Evolutionary conservation across 2,329 filamentous ascomycete genomes (phyloP), one percentile per base, ranked within the genome.

Genomic region (Fusarium sp.): DNA sequence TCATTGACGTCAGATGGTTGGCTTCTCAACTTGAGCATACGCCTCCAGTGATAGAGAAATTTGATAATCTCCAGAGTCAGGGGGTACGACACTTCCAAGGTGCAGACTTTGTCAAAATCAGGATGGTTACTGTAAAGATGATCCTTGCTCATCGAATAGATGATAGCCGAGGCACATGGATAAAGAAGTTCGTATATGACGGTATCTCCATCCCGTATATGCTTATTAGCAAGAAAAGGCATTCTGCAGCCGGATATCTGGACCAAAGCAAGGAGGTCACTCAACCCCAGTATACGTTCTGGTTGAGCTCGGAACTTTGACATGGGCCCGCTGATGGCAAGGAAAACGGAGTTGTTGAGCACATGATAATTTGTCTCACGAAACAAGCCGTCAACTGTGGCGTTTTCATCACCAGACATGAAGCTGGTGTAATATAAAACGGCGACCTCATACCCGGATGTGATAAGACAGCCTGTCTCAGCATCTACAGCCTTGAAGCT

Each of bases 21-120:
- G n/a, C 25, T 22, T 25, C 39, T 66, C 18, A 39, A 17, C 12
- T 31, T 29, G 12, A 66, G 31, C n/a, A 60, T 44, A 20, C 42
- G 47, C 25, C 45, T 65, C 63, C 63, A 66, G 18, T 66, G 62
- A 27, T 52, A 66, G 15, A 66, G 45, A n/a, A 59, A 66, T 15
- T 31, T 66, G 25, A 52, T 60, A 4, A 41, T 46, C 17, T 52
- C 27, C 14, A 66, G 27, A 4, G 15, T 66, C 25, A 60, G 36
- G 14, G 63, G 62, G 22, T 50, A 59, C 0, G 20, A 31, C 36
- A n/a, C 44, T 45, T 52, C 44, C 20, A 66, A 33, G 20, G 33
- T 45, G n/a, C 47, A 66, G 5, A 41, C 27, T 44, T 14, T 45
- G 13, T 65, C 38, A 18, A 50, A 52, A 3, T 65, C 61, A 3